phyloP scores from a whole-genome alignment of 1,284 basidiomycete genomes.

The Boletellus dicymbophilus region DNA sequence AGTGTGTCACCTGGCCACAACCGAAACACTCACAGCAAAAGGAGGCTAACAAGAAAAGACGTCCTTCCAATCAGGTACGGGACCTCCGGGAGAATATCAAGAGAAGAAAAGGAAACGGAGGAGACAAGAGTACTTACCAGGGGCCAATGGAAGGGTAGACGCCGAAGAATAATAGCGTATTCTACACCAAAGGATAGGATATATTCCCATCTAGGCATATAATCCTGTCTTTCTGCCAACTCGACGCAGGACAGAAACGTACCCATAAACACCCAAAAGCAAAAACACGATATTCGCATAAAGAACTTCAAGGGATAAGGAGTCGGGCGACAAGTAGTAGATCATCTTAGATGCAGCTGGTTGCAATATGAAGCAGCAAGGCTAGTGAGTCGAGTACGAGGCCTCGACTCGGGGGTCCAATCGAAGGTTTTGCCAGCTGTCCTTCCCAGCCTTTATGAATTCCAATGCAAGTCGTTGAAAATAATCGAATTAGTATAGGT shows the following conservation, averaged over 20 bases:
- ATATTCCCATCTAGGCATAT: slow-evolving; percentile 31
- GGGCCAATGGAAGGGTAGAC: slow-evolving; percentile 22
- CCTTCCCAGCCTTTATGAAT: too few relatives aligned
- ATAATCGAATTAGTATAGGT: too few relatives aligned
- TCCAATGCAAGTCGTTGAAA: too few relatives aligned
- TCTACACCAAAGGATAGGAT: slow-evolving; percentile 15
- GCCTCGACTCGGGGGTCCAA: too few relatives aligned
- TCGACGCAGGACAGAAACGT: too few relatives aligned
- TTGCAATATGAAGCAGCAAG: too few relatives aligned
- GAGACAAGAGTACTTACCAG: slow-evolving; percentile 11
- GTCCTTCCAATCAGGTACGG: slow-evolving; percentile 22
- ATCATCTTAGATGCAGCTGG: too few relatives aligned
- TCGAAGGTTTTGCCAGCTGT: too few relatives aligned
- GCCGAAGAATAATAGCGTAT: slow-evolving; percentile 18
- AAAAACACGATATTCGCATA: slow-evolving; percentile 6
- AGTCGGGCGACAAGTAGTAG: too few relatives aligned
- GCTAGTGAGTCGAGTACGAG: too few relatives aligned
- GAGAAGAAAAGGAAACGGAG: neutral
- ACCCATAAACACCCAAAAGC: slow-evolving; percentile 17
- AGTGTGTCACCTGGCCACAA: neutral
- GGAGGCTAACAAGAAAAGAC: slow-evolving; percentile 7
- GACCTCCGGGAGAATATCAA: slow-evolving; percentile 6
- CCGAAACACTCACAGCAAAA: slow-evolving; percentile 13
- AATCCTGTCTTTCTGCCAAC: too few relatives aligned
- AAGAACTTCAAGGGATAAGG: too few relatives aligned